Evolutionary conservation across 2,329 filamentous ascomycete species (phyloP).

Genomic region (Pestalotiopsis sp.): DNA sequence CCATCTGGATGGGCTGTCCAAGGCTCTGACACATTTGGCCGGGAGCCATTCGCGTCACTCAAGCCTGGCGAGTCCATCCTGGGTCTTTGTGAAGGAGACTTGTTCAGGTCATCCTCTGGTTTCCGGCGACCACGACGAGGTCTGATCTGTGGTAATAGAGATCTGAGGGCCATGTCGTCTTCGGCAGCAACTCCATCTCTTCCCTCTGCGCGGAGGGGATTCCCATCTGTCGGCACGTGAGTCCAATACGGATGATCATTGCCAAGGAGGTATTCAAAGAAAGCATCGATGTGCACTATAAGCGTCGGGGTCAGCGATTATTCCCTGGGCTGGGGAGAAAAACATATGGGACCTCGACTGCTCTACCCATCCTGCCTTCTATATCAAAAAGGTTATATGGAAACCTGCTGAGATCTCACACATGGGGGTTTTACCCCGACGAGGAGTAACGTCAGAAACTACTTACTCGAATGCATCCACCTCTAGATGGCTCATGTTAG

Average conservation of each 20-base stretch:
- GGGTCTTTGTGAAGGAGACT: slow-evolving; percentile 59
- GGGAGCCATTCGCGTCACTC: slow-evolving; percentile 37
- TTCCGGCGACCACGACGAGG: slow-evolving; percentile 65
- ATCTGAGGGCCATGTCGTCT: slow-evolving; percentile 85
- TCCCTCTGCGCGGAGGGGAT: slow-evolving; percentile 63
- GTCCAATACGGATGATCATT: slow-evolving; percentile 80
- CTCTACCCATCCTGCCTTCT: too few relatives aligned
- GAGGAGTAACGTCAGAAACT: not conserved
- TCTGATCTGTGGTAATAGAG: slow-evolving; percentile 76
- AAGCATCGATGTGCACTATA: slow-evolving; percentile 83
- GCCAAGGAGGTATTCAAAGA: slow-evolving; percentile 85
- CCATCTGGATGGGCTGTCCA: slow-evolving; percentile 50
- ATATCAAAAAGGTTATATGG: too few relatives aligned
- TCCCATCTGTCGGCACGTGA: slow-evolving; percentile 67
- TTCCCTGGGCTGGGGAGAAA: too few relatives aligned
- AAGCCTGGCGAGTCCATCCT: slow-evolving; percentile 53
- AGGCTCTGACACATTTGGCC: slow-evolving; percentile 55
- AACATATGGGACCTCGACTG: too few relatives aligned
- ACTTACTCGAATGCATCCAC: slow-evolving; percentile 81
- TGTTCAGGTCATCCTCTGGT: slow-evolving; percentile 58
- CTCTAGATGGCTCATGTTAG: slow-evolving; percentile 47
- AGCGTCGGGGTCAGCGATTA: not conserved
- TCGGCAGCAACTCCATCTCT: slow-evolving; percentile 83
- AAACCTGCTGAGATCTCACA: too few relatives aligned
- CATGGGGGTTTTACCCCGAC: too few relatives aligned